A percentile compares a stretch with the other conserved stretches of the same genome.
Conservation (phyloP, 805 yeast species). For the Kluyveromyces nonfermentans region DNA sequence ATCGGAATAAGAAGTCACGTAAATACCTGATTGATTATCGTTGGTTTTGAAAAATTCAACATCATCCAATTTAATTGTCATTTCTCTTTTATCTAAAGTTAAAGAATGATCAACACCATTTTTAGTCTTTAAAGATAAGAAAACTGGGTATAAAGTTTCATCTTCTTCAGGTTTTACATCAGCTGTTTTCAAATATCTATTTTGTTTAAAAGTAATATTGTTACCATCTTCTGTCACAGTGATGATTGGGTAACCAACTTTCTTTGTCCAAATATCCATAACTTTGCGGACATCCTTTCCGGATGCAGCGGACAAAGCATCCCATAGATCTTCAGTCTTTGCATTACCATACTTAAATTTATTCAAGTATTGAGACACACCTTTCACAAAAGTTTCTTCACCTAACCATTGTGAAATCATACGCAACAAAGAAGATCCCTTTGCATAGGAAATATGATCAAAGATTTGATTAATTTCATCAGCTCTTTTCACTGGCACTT, state of each 20-base stretch:
- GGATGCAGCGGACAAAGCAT: slow-evolving; percentile 55
- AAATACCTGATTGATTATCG: slow-evolving; percentile 66
- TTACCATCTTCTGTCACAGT: slow-evolving; percentile 50
- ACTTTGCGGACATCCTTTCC: slow-evolving; percentile 64
- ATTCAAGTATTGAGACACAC: slow-evolving; percentile 69
- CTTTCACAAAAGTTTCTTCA: slow-evolving; percentile 65
- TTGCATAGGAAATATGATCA: slow-evolving; percentile 74
- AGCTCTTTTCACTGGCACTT: slow-evolving; percentile 70
- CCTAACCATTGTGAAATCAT: slow-evolving; percentile 78
- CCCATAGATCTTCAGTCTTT: slow-evolving; percentile 69
- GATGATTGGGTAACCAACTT: slow-evolving; percentile 70
- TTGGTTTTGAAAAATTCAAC: slow-evolving; percentile 56
- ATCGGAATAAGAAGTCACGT: slow-evolving; percentile 60
- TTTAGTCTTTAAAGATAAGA: slow-evolving; percentile 51
- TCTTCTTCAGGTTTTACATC: slow-evolving; percentile 73
- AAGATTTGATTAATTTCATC: slow-evolving; percentile 78
- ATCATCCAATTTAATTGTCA: slow-evolving; percentile 35
- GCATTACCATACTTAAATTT: slow-evolving; percentile 74
- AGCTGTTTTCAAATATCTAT: slow-evolving; percentile 67
- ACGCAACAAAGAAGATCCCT: slow-evolving; percentile 70
- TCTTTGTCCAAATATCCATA: slow-evolving; percentile 75
- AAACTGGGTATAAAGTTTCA: slow-evolving; percentile 57
- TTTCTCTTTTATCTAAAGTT: slow-evolving; percentile 44
- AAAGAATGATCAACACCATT: slow-evolving; percentile 52
- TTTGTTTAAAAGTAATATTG: slow-evolving; percentile 51